phyloP scores from a whole-genome alignment of 163 green algal species.

The Chlorella variabilis region DNA sequence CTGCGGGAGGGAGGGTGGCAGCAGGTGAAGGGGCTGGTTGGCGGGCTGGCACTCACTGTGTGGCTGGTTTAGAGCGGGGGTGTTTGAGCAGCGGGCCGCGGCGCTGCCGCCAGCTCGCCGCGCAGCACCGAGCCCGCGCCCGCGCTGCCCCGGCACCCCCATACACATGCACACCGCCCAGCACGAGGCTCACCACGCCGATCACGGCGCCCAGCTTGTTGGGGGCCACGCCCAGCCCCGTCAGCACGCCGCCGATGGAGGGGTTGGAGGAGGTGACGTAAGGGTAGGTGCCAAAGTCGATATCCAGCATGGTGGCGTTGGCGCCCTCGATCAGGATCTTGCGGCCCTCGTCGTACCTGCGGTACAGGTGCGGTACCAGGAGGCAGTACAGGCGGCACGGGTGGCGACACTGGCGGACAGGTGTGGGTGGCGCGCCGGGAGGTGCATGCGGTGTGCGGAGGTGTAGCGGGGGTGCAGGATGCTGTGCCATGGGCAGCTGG shows the following conservation, averaged over 20 bases:
- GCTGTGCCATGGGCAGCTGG: no score
- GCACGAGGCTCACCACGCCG: conserved; percentile 94
- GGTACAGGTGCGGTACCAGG: neutral
- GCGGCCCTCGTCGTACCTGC: conserved; percentile 70
- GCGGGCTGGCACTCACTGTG: no score
- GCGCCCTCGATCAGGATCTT: conserved; percentile 97
- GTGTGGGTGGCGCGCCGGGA: no score
- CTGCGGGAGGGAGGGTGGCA: conserved; percentile 49
- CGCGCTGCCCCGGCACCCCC: no score
- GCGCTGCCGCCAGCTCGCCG: no score
- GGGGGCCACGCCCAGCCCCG: conserved; percentile 93
- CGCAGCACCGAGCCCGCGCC: no score
- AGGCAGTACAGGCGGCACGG: neutral
- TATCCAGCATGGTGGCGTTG: conserved; percentile 99
- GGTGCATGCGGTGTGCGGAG: no score
- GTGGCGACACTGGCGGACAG: no score
- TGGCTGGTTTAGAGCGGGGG: no score
- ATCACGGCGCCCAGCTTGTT: conserved; percentile 90
- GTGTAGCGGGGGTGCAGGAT: no score
- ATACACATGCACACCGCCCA: no score
- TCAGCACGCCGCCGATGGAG: conserved; percentile 90
- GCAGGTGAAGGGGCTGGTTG: neutral
- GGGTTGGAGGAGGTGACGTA: conserved; percentile 98
- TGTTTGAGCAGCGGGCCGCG: no score
- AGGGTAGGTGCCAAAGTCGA: conserved; percentile 99